A percentile compares a stretch with the other conserved stretches of the same genome.
These are phyloP conservation scores for Trichosphaerium sp. DNA, from an alignment of 78 protist species.

Conservation along the genomic window DNA sequence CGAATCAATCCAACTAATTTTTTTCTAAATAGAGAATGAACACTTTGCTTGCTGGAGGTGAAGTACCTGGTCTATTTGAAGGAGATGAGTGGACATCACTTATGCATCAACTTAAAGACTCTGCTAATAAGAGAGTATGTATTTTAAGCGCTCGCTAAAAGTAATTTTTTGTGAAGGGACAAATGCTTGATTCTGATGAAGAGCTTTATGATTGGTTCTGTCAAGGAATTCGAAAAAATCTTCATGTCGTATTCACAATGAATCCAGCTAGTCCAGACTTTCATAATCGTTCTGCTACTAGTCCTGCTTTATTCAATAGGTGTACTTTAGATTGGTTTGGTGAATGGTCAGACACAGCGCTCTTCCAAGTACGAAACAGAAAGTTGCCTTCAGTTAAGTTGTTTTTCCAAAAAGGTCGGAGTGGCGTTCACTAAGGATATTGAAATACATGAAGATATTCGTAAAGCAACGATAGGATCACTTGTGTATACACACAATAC, in stretches of 20 bases:
- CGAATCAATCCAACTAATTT: neutral
- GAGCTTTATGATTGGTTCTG: neutral
- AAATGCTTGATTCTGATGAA: too few species aligned
- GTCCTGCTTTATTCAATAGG: slow-evolving; percentile 94
- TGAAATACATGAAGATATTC: too few species aligned
- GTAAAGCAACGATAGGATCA: slow-evolving; percentile 55
- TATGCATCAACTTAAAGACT: slow-evolving; percentile 58
- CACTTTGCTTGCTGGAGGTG: slow-evolving; percentile 65
- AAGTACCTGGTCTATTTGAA: slow-evolving; percentile 96
- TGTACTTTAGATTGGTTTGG: slow-evolving; percentile 97
- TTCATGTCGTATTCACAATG: slow-evolving; percentile 96
- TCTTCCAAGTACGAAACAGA: slow-evolving; percentile 62
- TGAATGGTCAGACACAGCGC: slow-evolving; percentile 84
- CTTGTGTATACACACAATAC: slow-evolving; percentile 64
- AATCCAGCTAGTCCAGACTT: slow-evolving; percentile 87
- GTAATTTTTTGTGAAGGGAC: too few species aligned
- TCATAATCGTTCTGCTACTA: slow-evolving; percentile 70
- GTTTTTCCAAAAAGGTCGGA: too few species aligned
- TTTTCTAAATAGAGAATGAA: slow-evolving; percentile 44
- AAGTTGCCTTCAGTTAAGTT: neutral
- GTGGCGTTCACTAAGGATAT: too few species aligned
- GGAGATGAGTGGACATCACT: slow-evolving; percentile 79
- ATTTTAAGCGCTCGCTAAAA: slow-evolving; percentile 2
- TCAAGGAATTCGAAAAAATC: slow-evolving; percentile 70
- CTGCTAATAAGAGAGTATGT: slow-evolving; percentile 40